Percentiles rank a stretch among this genome's conserved stretches.
phyloP scores from a whole-genome alignment of 2,329 filamentous ascomycete genomes.

The Pseudogymnoascus sp. region DNA sequence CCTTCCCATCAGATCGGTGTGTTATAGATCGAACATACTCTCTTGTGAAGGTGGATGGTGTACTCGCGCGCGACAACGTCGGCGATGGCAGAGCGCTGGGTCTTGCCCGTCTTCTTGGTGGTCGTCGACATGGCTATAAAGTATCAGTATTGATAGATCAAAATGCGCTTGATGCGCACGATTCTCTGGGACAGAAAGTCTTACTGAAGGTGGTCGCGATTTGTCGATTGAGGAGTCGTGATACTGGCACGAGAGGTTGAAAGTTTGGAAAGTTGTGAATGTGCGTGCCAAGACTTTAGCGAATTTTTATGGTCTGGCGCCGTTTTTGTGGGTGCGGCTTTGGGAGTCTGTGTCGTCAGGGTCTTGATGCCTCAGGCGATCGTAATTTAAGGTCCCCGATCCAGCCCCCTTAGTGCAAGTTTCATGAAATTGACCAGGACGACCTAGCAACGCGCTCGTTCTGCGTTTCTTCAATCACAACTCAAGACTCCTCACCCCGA shows the following conservation, averaged over 20 bases:
- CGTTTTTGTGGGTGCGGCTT: neutral
- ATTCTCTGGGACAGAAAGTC: conserved; percentile 11
- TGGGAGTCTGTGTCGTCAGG: neutral
- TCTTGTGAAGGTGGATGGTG: conserved; percentile 99
- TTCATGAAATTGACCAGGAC: conserved; percentile 4
- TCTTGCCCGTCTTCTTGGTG: conserved; percentile 61
- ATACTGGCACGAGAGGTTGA: conserved; percentile 12
- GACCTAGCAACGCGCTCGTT: neutral
- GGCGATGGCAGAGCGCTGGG: conserved; percentile 84
- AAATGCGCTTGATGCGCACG: neutral
- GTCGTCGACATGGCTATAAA: conserved; percentile 58
- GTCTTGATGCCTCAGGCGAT: conserved; percentile 5
- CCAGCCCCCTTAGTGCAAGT: conserved; percentile 7
- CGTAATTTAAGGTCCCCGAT: conserved; percentile 3
- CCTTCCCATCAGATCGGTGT: conserved; percentile 30
- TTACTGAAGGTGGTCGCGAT: conserved; percentile 24
- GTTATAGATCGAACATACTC: conserved; percentile 57
- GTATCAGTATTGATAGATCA: conserved; percentile 6
- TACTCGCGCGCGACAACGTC: conserved; percentile 99
- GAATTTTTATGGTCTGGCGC: neutral
- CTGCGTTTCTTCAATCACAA: neutral
- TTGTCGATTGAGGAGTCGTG: conserved; percentile 20
- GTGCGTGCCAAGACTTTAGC: conserved; percentile 10
- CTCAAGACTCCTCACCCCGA: neutral
- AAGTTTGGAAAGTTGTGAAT: conserved; percentile 19